These are phyloP conservation scores for Porodaedalea pini DNA, from an alignment of 1,284 basidiomycete genomes.

Conservation along the genomic window DNA sequence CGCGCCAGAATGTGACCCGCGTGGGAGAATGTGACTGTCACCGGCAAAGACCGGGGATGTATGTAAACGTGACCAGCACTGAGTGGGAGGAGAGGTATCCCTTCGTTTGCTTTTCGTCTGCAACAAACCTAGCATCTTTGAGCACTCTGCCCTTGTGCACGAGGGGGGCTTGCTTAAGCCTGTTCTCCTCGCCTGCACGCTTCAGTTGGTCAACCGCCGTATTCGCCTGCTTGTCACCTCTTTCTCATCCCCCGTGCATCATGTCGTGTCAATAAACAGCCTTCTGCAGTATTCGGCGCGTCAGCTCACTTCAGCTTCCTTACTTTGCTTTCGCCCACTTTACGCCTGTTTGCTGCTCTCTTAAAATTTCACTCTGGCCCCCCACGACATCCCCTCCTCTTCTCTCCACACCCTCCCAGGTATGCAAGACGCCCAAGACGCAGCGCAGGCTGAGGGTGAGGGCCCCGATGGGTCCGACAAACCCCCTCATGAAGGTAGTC, in stretches of 20 bases:
- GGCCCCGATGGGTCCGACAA: constrained; percentile 56
- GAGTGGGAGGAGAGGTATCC: not conserved
- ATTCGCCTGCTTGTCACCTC: not conserved
- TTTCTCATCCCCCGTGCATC: constrained; percentile 5
- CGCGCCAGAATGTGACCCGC: not conserved
- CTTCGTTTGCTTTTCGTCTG: not conserved
- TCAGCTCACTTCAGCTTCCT: constrained; percentile 9
- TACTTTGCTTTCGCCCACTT: constrained; percentile 6
- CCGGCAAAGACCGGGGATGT: not conserved
- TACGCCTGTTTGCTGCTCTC: constrained; percentile 12
- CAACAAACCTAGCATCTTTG: not conserved
- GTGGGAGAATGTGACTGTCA: not conserved
- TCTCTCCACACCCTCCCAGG: constrained; percentile 17
- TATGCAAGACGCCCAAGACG: constrained; percentile 42
- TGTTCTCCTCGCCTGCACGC: constrained; percentile 5
- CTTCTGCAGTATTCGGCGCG: constrained; percentile 6
- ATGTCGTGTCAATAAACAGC: constrained; percentile 18
- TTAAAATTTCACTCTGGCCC: not conserved
- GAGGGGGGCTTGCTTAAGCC: constrained; percentile 1
- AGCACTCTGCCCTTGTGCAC: not conserved
- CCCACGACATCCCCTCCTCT: not conserved
- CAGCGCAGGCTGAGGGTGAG: constrained; percentile 53
- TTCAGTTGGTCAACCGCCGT: not conserved
- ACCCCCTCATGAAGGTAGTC: constrained; percentile 42
- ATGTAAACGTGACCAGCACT: not conserved